phyloP scores from a whole-genome alignment of 257 asterid species.

The Fraxinus pennsylvanica region DNA sequence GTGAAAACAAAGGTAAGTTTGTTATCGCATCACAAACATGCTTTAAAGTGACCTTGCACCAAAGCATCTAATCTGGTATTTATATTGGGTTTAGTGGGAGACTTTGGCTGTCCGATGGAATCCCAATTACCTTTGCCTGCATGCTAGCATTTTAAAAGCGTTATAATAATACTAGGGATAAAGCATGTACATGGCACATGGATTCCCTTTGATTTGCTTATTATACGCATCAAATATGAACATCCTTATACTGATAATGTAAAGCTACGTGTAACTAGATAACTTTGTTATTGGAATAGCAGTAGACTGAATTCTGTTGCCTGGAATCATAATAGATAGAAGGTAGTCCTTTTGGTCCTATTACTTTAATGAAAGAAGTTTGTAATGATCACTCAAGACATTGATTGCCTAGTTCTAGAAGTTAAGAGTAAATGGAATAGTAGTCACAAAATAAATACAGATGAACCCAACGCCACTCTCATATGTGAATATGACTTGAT shows the following conservation, averaged over 20 bases:
- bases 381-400: background rate
- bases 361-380: background rate
- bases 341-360: background rate
- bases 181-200: background rate
- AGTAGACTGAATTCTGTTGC: background rate
- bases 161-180: background rate
- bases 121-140: background rate
- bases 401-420: background rate
- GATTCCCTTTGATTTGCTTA: background rate
- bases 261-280: background rate
- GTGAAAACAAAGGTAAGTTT: conserved; percentile 74
- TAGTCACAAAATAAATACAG: conserved; percentile 2
- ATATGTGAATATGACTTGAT: conserved; percentile 3
- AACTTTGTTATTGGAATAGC: background rate
- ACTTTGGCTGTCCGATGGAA: background rate
- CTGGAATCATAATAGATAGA: background rate
- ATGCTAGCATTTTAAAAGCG: background rate
- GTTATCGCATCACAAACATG: background rate
- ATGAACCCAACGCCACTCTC: background rate
- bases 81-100: background rate
- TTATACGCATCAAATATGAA: background rate
- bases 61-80: background rate
- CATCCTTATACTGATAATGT: background rate
- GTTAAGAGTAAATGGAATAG: background rate
- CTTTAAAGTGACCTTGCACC: background rate